A percentile compares a stretch with the other conserved stretches of the same genome.
Evolutionary conservation across 2,329 filamentous ascomycete genomes (phyloP).

Genomic region (Pestalotiopsis fici): DNA sequence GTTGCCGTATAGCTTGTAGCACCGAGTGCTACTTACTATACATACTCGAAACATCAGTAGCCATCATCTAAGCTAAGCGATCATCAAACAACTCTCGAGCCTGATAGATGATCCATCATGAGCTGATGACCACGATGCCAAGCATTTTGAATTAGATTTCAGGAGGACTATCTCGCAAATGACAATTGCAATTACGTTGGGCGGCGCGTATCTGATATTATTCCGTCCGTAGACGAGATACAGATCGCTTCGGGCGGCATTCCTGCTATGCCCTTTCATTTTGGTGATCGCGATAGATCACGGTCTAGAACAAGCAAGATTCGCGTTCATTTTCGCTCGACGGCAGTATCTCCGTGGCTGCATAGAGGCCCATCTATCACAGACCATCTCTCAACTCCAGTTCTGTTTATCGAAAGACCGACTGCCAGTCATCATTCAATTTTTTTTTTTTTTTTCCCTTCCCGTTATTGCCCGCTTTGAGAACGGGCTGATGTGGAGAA

Average conservation of each 20-base stretch:
- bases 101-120: background rate
- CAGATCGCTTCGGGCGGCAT: background rate
- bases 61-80: background rate
- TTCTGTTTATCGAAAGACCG: background rate
- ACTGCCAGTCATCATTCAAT: background rate
- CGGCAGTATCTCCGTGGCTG: background rate
- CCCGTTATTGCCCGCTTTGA: background rate
- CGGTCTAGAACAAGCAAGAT: background rate
- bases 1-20: background rate
- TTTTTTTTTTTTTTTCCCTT: background rate
- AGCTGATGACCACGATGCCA: background rate
- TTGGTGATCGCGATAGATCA: background rate
- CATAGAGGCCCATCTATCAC: background rate
- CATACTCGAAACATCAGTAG: background rate
- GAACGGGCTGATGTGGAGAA: background rate
- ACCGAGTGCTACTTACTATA: background rate
- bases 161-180: background rate
- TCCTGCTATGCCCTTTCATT: background rate
- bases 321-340: background rate
- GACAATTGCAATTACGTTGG: background rate
- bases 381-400: background rate
- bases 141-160: background rate
- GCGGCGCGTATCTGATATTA: background rate
- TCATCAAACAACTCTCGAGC: background rate
- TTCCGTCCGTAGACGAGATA: background rate